These are phyloP conservation scores for Peterozyma xylosa DNA, from an alignment of 805 yeast genomes.

Conservation along the genomic window DNA sequence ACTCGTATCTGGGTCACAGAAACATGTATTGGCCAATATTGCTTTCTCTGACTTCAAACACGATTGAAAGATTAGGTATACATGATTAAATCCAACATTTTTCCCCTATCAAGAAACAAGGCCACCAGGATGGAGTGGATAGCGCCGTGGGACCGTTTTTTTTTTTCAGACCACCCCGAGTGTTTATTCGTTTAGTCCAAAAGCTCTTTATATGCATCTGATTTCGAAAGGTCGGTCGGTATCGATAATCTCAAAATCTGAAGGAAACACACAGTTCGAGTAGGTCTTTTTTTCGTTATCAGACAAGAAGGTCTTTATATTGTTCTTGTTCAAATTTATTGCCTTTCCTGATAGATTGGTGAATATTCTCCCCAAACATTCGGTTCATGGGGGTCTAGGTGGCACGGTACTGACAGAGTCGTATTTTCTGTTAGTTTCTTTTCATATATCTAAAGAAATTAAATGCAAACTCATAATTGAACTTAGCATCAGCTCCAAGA, in stretches of 20 bases:
- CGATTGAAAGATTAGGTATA: constrained; percentile 10
- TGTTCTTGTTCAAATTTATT: constrained; percentile 28
- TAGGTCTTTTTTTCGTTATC: constrained; percentile 26
- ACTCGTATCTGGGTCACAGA: constrained; percentile 17
- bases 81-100: too few relatives aligned
- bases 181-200: constrained; percentile 37
- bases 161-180: constrained; percentile 50
- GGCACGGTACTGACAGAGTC: constrained; percentile 26
- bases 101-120: constrained; percentile 30
- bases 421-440: constrained; percentile 30
- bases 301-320: constrained; percentile 33
- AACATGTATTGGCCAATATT: constrained; percentile 14
- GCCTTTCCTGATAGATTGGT: constrained; percentile 30
- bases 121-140: constrained; percentile 34
- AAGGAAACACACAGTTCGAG: constrained; percentile 52
- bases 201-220: constrained; percentile 34
- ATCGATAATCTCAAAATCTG: constrained; percentile 50
- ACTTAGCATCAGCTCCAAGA: constrained; percentile 47
- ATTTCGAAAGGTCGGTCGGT: constrained; percentile 43
- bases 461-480: constrained; percentile 46
- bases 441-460: constrained; percentile 42
- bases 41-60: constrained; percentile 14
- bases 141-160: constrained; percentile 50
- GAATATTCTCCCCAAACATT: constrained; percentile 31
- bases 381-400: background rate